These are phyloP conservation scores for Tilletia setariae DNA, from an alignment of 1,284 basidiomycete species.

Conservation along the genomic window DNA sequence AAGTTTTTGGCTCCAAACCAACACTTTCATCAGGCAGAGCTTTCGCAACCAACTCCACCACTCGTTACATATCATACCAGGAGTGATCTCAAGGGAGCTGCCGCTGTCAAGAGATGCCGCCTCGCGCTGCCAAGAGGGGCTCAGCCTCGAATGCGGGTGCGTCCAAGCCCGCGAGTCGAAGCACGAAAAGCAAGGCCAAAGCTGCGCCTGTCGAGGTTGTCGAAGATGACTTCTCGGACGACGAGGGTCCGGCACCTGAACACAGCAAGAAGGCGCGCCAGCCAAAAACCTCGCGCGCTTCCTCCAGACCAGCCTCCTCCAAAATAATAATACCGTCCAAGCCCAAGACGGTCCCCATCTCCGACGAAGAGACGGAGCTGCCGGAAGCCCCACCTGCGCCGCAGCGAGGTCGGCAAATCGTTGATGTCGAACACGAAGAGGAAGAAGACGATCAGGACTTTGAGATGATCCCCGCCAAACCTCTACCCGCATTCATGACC, in stretches of 20 bases:
- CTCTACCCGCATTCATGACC: background rate
- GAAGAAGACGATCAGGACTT: background rate
- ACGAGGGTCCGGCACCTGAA: background rate
- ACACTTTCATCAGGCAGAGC: background rate
- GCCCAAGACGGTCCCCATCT: background rate
- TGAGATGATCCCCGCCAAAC: background rate
- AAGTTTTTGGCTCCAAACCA: background rate
- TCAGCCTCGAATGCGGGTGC: background rate
- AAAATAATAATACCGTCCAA: background rate
- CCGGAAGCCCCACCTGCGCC: background rate
- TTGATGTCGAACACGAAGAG: background rate
- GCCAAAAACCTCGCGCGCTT: too few species aligned
- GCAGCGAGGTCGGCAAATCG: background rate
- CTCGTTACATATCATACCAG: background rate
- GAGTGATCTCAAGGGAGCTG: background rate
- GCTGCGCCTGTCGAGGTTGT: background rate
- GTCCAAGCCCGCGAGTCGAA: background rate
- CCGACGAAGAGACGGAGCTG: background rate
- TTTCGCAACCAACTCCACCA: background rate
- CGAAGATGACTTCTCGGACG: background rate
- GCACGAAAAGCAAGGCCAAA: background rate
- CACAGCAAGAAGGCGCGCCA: background rate
- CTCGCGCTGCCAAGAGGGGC: background rate
- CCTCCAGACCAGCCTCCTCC: too few species aligned
- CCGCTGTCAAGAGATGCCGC: background rate